phyloP scores from a whole-genome alignment of 495 filamentous ascomycete genomes.

The Neurospora pannonica region DNA sequence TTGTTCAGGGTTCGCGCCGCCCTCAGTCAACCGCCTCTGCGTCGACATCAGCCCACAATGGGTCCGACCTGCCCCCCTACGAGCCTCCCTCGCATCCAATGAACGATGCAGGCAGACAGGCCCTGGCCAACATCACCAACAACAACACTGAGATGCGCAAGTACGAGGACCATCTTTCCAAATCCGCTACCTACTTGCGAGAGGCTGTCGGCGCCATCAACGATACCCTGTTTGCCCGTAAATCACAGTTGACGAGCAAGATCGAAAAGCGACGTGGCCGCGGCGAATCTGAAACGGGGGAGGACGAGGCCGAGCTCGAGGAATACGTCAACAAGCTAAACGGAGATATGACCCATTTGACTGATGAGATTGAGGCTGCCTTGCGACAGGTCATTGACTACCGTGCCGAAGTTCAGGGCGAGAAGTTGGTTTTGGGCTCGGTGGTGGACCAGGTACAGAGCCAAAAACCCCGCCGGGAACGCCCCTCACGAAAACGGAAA shows the following conservation, averaged over 20 bases:
- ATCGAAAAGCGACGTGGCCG: slow-evolving; percentile 23
- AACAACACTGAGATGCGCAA: slow-evolving; percentile 20
- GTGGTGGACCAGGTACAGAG: slow-evolving; percentile 39
- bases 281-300: slow-evolving; percentile 27
- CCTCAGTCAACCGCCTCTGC: neutral
- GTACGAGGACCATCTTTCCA: slow-evolving; percentile 29
- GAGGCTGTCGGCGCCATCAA: slow-evolving; percentile 43
- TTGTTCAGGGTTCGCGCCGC: slow-evolving; percentile 10
- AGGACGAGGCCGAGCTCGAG: slow-evolving; percentile 30
- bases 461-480: slow-evolving; percentile 27
- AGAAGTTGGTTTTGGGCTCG: slow-evolving; percentile 26
- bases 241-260: slow-evolving; percentile 32
- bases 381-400: slow-evolving; percentile 37
- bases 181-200: slow-evolving; percentile 25
- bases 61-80: slow-evolving; percentile 46
- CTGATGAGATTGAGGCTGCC: slow-evolving; percentile 31
- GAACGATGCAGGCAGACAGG: slow-evolving; percentile 18
- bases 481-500: neutral
- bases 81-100: slow-evolving; percentile 47
- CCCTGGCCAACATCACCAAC: slow-evolving; percentile 22
- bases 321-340: slow-evolving; percentile 26
- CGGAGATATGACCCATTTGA: slow-evolving; percentile 28
- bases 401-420: slow-evolving; percentile 37
- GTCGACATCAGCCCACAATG: slow-evolving; percentile 1
- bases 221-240: slow-evolving; percentile 38